Evolutionary conservation across 331 rosid genomes (phyloP), one percentile per base, ranked within the genome.

Genomic region (Rhamnella rubrinervis): DNA sequence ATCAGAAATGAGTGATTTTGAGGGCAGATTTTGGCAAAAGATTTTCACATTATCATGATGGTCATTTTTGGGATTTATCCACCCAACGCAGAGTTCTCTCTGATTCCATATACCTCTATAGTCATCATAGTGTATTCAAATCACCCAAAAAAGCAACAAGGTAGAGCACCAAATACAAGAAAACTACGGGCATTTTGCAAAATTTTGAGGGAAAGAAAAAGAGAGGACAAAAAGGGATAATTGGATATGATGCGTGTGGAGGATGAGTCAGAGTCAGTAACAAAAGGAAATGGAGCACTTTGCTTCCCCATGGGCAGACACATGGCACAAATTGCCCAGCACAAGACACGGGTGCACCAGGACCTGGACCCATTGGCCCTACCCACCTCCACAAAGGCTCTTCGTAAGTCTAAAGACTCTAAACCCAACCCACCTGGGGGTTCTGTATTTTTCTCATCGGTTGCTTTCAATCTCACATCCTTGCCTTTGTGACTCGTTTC

Each of bases 261-360:
- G 67, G 73, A 67, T 89, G 92, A 85, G 75, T 89, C 84, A 81
- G 83, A 8, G 82, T 78, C 75, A 84, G 74, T 63, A 78, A 80
- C 77, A 80, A 86, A 80, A 61, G 75, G 63, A 55, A 73, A 70
- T 75, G 67, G 70, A 75, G 75, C 92, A 51, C 66, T 75, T 77
- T 69, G 95, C 83, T 69, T 67, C 75, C 74, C 65, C 18, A 20
- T 13, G 52, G 41, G 80, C 31, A 67, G 71, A 83, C 96, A 89
- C 71, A 64, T 63, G 66, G 59, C 47, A 61, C 79, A 53, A 58
- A 39, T 65, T 60, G 65, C 26, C 26, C 52, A 59, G 63, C 72
- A 47, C 39, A 80, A 44, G 69, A 74, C 79, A 63, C 9, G 55
- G 65, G 71, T 67, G 75, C 80, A 84, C 67, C 69, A 66, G 55